Percentiles rank a stretch among this genome's conserved stretches.
Evolutionary conservation across 352 stramenopile genomes (phyloP).

Genomic region (Globisporangium nodosum): DNA sequence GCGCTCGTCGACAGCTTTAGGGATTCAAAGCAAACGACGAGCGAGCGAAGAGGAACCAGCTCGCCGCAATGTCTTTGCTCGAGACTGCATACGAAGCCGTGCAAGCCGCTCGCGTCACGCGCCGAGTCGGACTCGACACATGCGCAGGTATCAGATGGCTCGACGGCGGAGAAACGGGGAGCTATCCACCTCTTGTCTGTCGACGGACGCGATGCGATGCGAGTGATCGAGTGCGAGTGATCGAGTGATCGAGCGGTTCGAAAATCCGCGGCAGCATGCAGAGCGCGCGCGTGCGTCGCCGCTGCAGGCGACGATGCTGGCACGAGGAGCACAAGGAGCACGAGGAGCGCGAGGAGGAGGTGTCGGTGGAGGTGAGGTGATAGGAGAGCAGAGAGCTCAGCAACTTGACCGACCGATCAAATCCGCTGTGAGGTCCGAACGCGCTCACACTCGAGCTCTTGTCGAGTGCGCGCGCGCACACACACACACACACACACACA

Average conservation of each 20-base stretch:
- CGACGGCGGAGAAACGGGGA: background rate
- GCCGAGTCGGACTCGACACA: background rate
- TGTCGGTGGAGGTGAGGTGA: too few relatives aligned
- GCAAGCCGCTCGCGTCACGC: background rate
- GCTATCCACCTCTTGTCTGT: constrained; percentile 4
- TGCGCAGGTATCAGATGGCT: constrained; percentile 6
- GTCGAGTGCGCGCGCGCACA: too few relatives aligned
- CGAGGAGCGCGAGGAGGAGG: too few relatives aligned
- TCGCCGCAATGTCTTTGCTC: background rate
- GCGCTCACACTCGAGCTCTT: too few relatives aligned
- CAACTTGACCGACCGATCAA: too few relatives aligned
- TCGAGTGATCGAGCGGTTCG: background rate
- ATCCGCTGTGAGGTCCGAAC: too few relatives aligned
- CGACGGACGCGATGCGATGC: background rate
- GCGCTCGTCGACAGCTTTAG: too few relatives aligned
- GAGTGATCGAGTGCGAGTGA: background rate
- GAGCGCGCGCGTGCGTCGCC: too few relatives aligned
- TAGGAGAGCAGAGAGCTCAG: too few relatives aligned
- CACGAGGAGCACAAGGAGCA: background rate
- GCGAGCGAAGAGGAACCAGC: background rate
- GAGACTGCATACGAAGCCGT: background rate
- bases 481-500: too few relatives aligned
- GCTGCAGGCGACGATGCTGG: too few relatives aligned
- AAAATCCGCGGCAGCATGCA: background rate
- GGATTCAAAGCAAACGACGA: background rate